Conservation (phyloP, 352 stramenopile species). For the Phytophthora constricta region DNA sequence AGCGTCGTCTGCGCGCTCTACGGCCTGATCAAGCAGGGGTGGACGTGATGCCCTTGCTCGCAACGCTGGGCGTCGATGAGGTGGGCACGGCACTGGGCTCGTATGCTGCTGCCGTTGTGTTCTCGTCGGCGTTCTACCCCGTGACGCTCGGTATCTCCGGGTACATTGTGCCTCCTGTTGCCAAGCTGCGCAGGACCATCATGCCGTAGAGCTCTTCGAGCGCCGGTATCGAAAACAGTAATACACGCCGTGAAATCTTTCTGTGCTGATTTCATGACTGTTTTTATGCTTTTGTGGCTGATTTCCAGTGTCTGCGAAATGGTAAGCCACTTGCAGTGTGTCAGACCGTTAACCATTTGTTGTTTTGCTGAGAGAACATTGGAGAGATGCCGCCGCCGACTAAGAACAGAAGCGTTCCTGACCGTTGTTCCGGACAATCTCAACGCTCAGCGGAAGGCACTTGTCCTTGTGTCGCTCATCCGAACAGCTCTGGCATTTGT, state of each 20-base stretch:
- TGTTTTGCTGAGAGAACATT: background rate
- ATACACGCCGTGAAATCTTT: too few relatives aligned
- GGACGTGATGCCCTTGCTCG: conserved; percentile 80
- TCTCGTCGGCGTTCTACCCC: conserved; percentile 81
- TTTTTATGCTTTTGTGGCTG: background rate
- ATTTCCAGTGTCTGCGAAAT: background rate
- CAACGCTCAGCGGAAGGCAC: background rate
- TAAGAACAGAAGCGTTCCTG: conserved; percentile 40
- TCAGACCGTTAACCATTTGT: background rate
- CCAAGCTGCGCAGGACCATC: conserved; percentile 60
- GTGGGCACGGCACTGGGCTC: conserved; percentile 72
- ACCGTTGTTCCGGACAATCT: too few relatives aligned
- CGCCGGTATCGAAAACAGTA: conserved; percentile 3
- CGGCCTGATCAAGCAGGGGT: conserved; percentile 83
- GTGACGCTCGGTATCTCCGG: conserved; percentile 79
- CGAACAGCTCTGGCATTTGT: conserved; percentile 47
- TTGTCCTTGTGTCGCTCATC: conserved; percentile 41
- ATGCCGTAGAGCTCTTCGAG: conserved; percentile 36
- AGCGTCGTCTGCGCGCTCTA: conserved; percentile 79
- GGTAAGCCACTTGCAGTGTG: too few relatives aligned
- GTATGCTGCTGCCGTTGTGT: conserved; percentile 82
- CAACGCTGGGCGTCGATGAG: conserved; percentile 73
- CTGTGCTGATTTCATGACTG: too few relatives aligned
- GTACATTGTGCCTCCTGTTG: conserved; percentile 76
- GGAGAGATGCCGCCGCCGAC: conserved; percentile 41